phyloP scores from a whole-genome alignment of 2,329 filamentous ascomycete species.

The Cyclaneusma minus region DNA sequence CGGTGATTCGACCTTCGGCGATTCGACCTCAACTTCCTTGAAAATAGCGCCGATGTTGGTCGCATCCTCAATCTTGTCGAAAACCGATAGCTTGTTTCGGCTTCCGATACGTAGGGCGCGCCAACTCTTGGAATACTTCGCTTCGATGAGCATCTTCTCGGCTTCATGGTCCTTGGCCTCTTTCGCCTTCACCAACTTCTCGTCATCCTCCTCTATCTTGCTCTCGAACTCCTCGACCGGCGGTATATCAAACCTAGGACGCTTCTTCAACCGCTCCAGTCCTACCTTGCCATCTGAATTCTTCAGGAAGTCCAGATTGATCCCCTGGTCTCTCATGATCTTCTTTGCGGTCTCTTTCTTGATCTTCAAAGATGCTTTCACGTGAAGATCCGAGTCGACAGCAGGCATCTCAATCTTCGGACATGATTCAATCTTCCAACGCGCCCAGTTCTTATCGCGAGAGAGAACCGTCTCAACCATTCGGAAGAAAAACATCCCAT shows the following conservation, averaged over 20 bases:
- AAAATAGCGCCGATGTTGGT: conserved; percentile 51
- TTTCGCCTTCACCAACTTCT: conserved; percentile 72
- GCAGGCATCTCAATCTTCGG: conserved; percentile 68
- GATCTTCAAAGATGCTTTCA: conserved; percentile 50
- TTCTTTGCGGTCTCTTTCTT: conserved; percentile 55
- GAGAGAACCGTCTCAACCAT: conserved; percentile 95
- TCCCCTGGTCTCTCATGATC: conserved; percentile 49
- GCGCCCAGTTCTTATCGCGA: conserved; percentile 95
- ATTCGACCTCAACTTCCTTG: conserved; percentile 25
- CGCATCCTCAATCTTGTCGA: conserved; percentile 79
- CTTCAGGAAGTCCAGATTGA: conserved; percentile 65
- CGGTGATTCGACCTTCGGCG: conserved; percentile 13
- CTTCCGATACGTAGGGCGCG: conserved; percentile 70
- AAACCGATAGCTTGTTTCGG: conserved; percentile 54
- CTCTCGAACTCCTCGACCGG: conserved; percentile 54
- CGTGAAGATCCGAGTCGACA: conserved; percentile 52
- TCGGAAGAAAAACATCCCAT: conserved; percentile 86
- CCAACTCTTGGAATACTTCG: conserved; percentile 84
- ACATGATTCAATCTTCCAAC: conserved; percentile 94
- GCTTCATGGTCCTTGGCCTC: conserved; percentile 44
- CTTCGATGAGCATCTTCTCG: conserved; percentile 42
- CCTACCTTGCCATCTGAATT: conserved; percentile 45
- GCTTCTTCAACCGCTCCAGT: conserved; percentile 54
- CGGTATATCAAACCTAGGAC: conserved; percentile 50
- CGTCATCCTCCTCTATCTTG: conserved; percentile 63